Base-by-base conservation (phyloP, 352 stramenopile species). In the Globisporangium spinosum region DNA sequence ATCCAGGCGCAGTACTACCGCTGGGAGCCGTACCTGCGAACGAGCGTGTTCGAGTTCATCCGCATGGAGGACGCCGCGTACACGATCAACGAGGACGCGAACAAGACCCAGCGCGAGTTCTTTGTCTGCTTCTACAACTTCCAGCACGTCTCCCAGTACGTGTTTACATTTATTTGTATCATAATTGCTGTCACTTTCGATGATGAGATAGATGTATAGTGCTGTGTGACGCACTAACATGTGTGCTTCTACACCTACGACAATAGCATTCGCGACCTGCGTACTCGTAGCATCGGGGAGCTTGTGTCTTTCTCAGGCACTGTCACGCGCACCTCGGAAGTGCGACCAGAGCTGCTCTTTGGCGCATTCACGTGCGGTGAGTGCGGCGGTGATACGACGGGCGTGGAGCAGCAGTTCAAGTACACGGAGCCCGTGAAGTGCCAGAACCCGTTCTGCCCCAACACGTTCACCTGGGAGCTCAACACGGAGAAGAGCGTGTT, bases 341-440 rank as follows among this genome's bases (percentile, higher is more conserved):
- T 99, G 22, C 82, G 97, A 10, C 98, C 98, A 0, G 98, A 99
- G 83, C 82, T 99, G 20, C 73, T 99, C 0, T 94, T 97, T 51
- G 98, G 93, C 29, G 87, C 82, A 0, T 99, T 99, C 83, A 97
- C 90, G 2, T 99, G 97, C 74, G 80, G 77, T 43, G 97, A 98
- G 70, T 99, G 97, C 74, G 87, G 93, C 32, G 85, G 94, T 58
- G 77, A 98, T 58, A 93, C 92, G 2, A 89, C 88, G 7, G 83
- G 86, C 55, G 93, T 99, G 49, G 85, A 98, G 67, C 98, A 99
- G 77, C 97, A 99, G 68, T 99, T 99, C 81, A 85, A 97, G 72
- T 99, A 98, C 78, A 99, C 95, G 7, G 85, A 98, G 70, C 98
- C 98, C 0, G 86, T 93, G 35, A 91, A 98, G 68, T 99, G 98